Evolutionary conservation across 345 rosid species (phyloP).

Genomic region (Lepidium sativum): DNA sequence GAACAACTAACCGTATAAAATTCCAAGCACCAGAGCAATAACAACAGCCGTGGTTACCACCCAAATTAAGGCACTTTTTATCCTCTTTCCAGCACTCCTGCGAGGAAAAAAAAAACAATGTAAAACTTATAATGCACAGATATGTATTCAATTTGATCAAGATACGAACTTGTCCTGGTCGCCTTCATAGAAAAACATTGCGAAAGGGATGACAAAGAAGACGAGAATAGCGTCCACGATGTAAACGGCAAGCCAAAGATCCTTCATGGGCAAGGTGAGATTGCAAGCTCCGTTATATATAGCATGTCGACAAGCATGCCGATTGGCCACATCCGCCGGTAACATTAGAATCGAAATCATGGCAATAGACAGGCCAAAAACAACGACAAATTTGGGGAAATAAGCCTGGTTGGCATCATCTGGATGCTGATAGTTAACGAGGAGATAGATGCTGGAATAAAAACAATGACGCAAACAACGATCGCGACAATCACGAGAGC

Average conservation of each 20-base stretch:
- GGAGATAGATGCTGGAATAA: constrained; percentile 90
- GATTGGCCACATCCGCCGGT: constrained; percentile 98
- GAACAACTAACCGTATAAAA: constrained; percentile 65
- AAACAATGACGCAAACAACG: constrained; percentile 77
- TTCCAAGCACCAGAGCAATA: constrained; percentile 82
- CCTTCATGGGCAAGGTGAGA: constrained; percentile 97
- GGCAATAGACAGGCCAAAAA: constrained; percentile 80
- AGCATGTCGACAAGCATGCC: constrained; percentile 93
- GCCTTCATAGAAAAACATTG: constrained; percentile 99
- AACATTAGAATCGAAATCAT: constrained; percentile 91
- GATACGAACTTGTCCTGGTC: constrained; percentile 92
- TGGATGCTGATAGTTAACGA: constrained; percentile 97
- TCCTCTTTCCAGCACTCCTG: constrained; percentile 83
- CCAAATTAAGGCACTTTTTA: constrained; percentile 83
- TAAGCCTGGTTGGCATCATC: constrained; percentile 98
- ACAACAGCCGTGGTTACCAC: no score
- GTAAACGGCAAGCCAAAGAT: constrained; percentile 89
- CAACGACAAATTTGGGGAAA: constrained; percentile 95
- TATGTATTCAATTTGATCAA: constrained; percentile 9
- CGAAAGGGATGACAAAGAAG: constrained; percentile 91
- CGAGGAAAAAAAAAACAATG: not conserved
- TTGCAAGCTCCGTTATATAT: constrained; percentile 92
- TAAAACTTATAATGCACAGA: not conserved
- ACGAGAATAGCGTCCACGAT: constrained; percentile 83
- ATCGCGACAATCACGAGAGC: constrained; percentile 96